phyloP scores from a whole-genome alignment of 2,329 filamentous ascomycete species.

The Venturia carpophila region DNA sequence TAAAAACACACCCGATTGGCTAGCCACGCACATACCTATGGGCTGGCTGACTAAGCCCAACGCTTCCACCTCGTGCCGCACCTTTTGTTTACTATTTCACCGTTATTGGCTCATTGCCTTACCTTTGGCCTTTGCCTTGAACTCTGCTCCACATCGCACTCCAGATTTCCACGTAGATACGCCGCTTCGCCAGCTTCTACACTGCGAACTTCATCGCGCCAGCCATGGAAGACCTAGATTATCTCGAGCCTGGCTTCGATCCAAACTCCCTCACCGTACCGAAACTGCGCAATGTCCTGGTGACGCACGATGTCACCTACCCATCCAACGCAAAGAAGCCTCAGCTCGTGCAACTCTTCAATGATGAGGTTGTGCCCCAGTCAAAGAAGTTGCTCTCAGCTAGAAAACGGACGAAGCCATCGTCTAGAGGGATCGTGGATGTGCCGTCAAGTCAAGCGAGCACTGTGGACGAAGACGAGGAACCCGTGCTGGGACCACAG shows the following conservation, averaged over 20 bases:
- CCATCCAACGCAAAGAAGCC: conserved; percentile 86
- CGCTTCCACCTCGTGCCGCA: too few species aligned
- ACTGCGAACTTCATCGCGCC: background rate
- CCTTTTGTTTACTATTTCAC: too few species aligned
- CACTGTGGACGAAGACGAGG: conserved; percentile 47
- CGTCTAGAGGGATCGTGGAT: conserved; percentile 74
- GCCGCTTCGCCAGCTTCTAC: background rate
- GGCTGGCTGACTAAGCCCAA: background rate
- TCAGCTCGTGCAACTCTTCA: conserved; percentile 78
- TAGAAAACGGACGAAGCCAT: conserved; percentile 72
- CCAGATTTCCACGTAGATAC: background rate
- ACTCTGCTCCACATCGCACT: background rate
- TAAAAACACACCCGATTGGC: too few species aligned
- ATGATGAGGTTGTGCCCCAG: conserved; percentile 68
- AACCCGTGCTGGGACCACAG: conserved; percentile 20
- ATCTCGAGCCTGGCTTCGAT: conserved; percentile 82
- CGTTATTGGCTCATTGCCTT: too few species aligned
- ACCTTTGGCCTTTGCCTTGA: background rate
- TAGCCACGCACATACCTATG: too few species aligned
- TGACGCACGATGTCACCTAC: conserved; percentile 79
- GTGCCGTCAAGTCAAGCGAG: conserved; percentile 59
- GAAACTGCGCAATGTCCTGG: conserved; percentile 80
- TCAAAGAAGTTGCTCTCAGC: conserved; percentile 67
- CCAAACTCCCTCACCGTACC: conserved; percentile 76
- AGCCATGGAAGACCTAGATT: conserved; percentile 54